Conservation (phyloP, 768 basidiomycete genomes). For the Agaricus subrufescens region DNA sequence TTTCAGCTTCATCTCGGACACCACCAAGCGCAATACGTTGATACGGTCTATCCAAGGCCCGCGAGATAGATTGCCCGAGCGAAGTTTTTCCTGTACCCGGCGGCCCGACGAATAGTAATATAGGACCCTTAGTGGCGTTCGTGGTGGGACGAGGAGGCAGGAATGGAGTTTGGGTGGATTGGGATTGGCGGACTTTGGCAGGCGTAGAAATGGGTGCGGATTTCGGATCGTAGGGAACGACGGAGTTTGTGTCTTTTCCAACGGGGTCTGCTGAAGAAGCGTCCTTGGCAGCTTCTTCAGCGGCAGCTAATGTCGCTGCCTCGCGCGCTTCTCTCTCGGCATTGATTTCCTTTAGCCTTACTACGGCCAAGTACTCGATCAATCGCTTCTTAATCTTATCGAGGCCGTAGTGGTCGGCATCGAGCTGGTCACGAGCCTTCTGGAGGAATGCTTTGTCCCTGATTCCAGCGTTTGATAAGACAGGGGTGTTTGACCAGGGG, state of each 20-base stretch:
- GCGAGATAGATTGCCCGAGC: constrained; percentile 84
- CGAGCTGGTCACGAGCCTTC: constrained; percentile 74
- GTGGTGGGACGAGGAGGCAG: background rate
- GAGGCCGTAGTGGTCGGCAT: constrained; percentile 87
- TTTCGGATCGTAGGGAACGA: constrained; percentile 24
- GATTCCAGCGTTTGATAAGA: constrained; percentile 22
- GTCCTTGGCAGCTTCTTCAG: constrained; percentile 16
- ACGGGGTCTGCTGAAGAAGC: constrained; percentile 10
- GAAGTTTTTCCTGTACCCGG: constrained; percentile 92
- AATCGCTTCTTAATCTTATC: constrained; percentile 90
- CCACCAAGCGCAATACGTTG: constrained; percentile 91
- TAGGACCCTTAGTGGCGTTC: constrained; percentile 8
- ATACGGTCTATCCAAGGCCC: constrained; percentile 79
- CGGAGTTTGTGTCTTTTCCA: constrained; percentile 18
- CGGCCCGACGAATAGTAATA: constrained; percentile 71
- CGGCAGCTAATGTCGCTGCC: constrained; percentile 15
- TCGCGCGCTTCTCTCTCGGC: constrained; percentile 28
- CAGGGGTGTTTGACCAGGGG: constrained; percentile 70
- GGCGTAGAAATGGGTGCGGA: background rate
- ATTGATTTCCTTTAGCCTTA: constrained; percentile 53
- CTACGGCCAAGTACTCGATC: constrained; percentile 89
- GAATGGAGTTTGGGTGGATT: constrained; percentile 44
- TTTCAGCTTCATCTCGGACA: constrained; percentile 84
- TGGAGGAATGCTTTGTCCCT: constrained; percentile 56
- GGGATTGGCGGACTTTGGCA: background rate